Conservation (phyloP, 2,329 filamentous ascomycete species). For the Ophiognomonia clavigignenti-juglandacearum region DNA sequence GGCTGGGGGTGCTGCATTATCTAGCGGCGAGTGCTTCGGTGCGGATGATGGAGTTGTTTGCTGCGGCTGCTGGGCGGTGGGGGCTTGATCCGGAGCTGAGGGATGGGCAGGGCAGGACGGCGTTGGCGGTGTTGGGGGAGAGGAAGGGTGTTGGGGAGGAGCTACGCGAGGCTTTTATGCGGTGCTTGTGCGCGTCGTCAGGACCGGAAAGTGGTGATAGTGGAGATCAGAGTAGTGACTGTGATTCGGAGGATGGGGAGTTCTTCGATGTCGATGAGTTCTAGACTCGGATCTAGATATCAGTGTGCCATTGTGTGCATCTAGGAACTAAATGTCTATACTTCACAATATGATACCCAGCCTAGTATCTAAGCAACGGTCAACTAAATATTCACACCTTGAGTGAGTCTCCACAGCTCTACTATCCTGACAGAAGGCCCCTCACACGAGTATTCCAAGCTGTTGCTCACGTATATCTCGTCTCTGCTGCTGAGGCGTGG, state of each 20-base stretch:
- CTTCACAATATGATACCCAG: too few species aligned
- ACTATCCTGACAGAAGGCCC: too few species aligned
- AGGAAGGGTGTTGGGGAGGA: not conserved
- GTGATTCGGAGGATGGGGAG: not conserved
- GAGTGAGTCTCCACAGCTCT: too few species aligned
- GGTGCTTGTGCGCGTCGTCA: not conserved
- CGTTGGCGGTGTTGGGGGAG: not conserved
- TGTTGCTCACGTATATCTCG: too few species aligned
- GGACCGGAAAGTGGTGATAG: not conserved
- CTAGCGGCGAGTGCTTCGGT: not conserved
- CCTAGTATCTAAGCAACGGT: too few species aligned
- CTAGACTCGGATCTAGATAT: too few species aligned
- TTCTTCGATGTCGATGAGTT: not conserved
- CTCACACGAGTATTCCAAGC: too few species aligned
- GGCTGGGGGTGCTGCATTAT: not conserved
- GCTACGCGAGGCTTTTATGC: not conserved
- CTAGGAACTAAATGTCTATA: too few species aligned
- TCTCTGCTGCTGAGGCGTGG: too few species aligned
- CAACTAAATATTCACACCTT: too few species aligned
- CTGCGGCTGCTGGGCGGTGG: not conserved
- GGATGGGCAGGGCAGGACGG: not conserved
- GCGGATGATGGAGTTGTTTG: not conserved
- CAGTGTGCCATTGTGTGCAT: too few species aligned
- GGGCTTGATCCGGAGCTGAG: not conserved
- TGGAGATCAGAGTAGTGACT: not conserved